Evolutionary conservation across 140 eudicot species (phyloP), one percentile per base, ranked within the genome.

Genomic region (Stevia rebaudiana): DNA sequence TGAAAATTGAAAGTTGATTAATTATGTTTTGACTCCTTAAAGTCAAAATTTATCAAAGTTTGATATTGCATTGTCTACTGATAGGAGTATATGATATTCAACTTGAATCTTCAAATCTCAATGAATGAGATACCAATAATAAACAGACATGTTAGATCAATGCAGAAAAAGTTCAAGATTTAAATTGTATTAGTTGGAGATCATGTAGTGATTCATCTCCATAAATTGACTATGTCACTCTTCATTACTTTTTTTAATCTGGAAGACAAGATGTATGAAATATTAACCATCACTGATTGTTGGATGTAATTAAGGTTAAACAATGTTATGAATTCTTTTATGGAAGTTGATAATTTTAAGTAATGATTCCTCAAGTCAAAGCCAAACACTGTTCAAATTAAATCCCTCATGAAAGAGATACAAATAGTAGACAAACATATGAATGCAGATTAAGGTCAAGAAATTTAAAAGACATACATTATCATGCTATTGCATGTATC

Each of bases 291-390:
- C 35, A 8, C 47, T 40, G 70, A 51, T 33, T 53, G 53, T 16
- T 63, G 73, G 33, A 62, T 28, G 65, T 37, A 74, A 59, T 41
- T 18, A 72, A 13, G 28, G 65, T 51, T 51, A 37, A 16, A 16
- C 46, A 61, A 0, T 36, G 69, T 15, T 61, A 70, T 48, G 6
- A 57, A 46, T 46, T 46, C 47, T 69, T 13, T 11, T 33, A 16
- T 55, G 16, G 4, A 28, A 17, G 53, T 49, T 53, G n/a, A 35
- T 22, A 33, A 21, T 8, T 18, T 17, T 48, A 2, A 48, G 17
- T 9, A 58, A 58, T 35, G 61, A 68, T 22, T 4, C 48, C 47
- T 40, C 7, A 53, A 3, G 46, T 69, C 60, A 44, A n/a, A 30
- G 18, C 18, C 18, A 3, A 68, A 11, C 42, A 21, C 47, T 21